Evolutionary conservation across 176 grass and related monocot species (phyloP).

Genomic region (Puccinellia tenuiflora): DNA sequence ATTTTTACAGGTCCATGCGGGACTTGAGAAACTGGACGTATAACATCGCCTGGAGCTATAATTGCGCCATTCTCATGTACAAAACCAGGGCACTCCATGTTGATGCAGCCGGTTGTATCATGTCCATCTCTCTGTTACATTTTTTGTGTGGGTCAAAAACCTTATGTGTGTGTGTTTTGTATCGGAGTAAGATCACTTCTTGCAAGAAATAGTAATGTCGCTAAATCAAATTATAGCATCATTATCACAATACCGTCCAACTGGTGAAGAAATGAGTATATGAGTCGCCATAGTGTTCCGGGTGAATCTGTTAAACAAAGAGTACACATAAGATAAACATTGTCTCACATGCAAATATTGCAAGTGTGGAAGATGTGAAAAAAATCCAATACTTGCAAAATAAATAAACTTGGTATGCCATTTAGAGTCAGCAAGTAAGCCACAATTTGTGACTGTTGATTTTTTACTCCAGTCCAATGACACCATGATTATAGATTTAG

Average conservation of each 20-base stretch:
- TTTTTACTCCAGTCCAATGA: neutral
- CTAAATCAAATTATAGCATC: neutral
- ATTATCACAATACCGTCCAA: neutral
- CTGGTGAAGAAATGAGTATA: neutral
- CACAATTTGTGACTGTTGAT: neutral
- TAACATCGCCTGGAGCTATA: neutral
- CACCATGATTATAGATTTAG: neutral
- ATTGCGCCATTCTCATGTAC: neutral
- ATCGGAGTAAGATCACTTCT: neutral
- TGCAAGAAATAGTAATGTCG: neutral
- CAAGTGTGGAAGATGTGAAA: neutral
- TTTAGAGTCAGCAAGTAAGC: neutral
- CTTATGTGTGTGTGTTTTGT: neutral
- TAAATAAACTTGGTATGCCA: neutral
- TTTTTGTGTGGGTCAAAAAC: neutral
- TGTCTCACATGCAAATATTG: too few relatives aligned
- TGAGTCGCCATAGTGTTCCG: neutral
- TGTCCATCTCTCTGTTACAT: neutral
- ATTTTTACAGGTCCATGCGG: neutral
- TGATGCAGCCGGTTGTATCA: neutral
- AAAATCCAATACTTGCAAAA: neutral
- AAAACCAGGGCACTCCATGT: slow-evolving; percentile 6
- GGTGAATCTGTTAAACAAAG: neutral
- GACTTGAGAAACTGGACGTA: neutral
- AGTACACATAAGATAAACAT: neutral